Percentiles rank a stretch among this genome's conserved stretches.
These are phyloP conservation scores for Clausena lansium DNA, from an alignment of 345 rosid species.

Conservation along the genomic window DNA sequence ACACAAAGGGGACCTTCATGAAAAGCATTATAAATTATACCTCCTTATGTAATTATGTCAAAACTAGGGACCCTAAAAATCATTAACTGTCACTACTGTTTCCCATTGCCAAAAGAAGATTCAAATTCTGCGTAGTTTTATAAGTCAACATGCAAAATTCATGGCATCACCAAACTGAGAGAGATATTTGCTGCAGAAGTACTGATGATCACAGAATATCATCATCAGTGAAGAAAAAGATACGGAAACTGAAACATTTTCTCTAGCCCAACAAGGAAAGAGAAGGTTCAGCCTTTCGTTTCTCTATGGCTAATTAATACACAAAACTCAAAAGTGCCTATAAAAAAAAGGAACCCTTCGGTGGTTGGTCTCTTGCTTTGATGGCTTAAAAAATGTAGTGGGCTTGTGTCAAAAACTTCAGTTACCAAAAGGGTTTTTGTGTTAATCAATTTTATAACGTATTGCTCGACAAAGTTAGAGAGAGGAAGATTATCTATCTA, in stretches of 20 bases:
- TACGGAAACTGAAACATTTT: constrained; percentile 33
- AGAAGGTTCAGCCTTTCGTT: constrained; percentile 29
- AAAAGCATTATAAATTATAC: too few relatives aligned
- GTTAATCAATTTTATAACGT: constrained; percentile 20
- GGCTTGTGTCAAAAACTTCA: neutral
- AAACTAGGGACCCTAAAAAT: neutral
- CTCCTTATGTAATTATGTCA: too few relatives aligned
- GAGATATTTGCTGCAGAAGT: constrained; percentile 20
- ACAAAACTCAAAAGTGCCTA: constrained; percentile 1
- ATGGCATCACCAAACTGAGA: neutral
- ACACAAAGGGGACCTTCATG: neutral
- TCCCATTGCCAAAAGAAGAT: constrained; percentile 18
- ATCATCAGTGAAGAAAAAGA: neutral
- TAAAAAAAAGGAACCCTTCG: constrained; percentile 13
- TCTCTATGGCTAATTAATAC: constrained; percentile 10
- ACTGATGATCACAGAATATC: constrained; percentile 24
- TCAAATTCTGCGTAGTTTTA: constrained; percentile 26
- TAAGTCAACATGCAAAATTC: constrained; percentile 1
- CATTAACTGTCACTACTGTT: neutral
- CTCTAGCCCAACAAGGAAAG: constrained; percentile 24
- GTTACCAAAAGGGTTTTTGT: constrained; percentile 6
- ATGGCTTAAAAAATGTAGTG: neutral
- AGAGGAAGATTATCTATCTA: neutral
- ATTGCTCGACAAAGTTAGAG: constrained; percentile 37
- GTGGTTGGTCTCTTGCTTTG: constrained; percentile 7